phyloP scores from a whole-genome alignment of 805 yeast species.

The Metschnikowia koreensis region DNA sequence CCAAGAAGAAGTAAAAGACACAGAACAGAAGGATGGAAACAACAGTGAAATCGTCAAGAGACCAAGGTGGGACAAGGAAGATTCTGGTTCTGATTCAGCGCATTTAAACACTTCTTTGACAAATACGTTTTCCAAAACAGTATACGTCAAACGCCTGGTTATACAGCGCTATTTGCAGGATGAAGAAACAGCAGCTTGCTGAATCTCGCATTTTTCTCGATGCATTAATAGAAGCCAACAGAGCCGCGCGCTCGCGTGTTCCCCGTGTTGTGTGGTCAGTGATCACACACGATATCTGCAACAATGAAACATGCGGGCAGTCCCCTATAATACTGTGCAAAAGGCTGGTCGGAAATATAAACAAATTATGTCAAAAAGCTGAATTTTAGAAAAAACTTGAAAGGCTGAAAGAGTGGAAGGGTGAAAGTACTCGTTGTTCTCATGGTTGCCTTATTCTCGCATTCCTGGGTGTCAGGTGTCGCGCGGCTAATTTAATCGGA shows the following conservation, averaged over 20 bases:
- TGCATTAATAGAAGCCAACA: not conserved
- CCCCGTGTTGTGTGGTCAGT: not conserved
- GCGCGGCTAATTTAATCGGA: constrained; percentile 1
- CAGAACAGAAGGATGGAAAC: not conserved
- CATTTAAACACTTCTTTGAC: too few relatives aligned
- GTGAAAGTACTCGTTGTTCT: too few relatives aligned
- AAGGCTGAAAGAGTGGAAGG: too few relatives aligned
- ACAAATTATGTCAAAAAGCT: too few relatives aligned
- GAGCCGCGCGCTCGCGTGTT: not conserved
- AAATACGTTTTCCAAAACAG: not conserved
- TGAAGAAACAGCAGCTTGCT: constrained; percentile 2
- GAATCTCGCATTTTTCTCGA: not conserved
- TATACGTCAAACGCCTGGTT: constrained; percentile 1
- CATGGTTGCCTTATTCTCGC: too few relatives aligned
- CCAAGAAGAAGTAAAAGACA: not conserved
- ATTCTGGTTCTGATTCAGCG: not conserved
- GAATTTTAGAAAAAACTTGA: too few relatives aligned
- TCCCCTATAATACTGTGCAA: too few relatives aligned
- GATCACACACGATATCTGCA: not conserved
- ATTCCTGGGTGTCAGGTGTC: not conserved
- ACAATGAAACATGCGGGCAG: not conserved
- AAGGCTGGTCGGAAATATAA: too few relatives aligned
- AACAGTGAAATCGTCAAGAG: constrained; percentile 3
- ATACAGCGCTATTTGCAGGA: constrained; percentile 10
- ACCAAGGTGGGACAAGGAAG: constrained; percentile 1